Base-by-base conservation (phyloP, 352 stramenopile genomes). In the Aphanomyces stellatus region DNA sequence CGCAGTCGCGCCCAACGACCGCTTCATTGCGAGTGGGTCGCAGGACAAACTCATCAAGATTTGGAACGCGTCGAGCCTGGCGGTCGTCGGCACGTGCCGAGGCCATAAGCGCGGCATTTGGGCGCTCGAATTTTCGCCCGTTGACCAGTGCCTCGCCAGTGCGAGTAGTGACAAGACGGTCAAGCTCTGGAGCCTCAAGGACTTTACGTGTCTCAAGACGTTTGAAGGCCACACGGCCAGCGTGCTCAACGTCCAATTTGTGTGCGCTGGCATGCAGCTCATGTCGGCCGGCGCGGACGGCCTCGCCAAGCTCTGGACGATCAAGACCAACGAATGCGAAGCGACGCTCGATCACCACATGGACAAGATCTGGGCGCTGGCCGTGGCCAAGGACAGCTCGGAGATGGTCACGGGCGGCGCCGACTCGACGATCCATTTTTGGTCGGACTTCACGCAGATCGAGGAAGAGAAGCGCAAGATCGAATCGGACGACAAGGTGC, bases 41-140 rank as follows among this genome's bases (percentile, higher is more conserved):
- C 95, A 99, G 78, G 97, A 99, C 78, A 99, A 99, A 72, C 93
- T 95, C 31, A 96, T 99, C 46, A 98, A 99, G 74, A 76, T 99
- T 34, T 99, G 97, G 96, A 81, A 88, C 68, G 78, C 88, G 19
- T 81, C 85, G 68, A 71, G 76, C 8, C 79, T 99, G 53, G 79
- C 80, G 37, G 72, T 97, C 10, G 80, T 93, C 25, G 95, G 89
- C 35, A 97, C 93, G 37, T 89, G 98, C 31, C 96, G 88, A 27
- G 97, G 97, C 33, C 97, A 99, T 78, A 98, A 98, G 76, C 84
- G 96, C 65, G 97, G 96, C 59, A 93, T 99, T 40, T 99, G 97
- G 97, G 89, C 95, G 59, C 88, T 97, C 69, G 87, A 97, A 73
- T 99, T 99, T 73, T 98, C 93, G 46, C 91, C 95, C 8, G 88